Conservation (phyloP, 2,329 filamentous ascomycete genomes). For the Dactylonectria estremocensis region DNA sequence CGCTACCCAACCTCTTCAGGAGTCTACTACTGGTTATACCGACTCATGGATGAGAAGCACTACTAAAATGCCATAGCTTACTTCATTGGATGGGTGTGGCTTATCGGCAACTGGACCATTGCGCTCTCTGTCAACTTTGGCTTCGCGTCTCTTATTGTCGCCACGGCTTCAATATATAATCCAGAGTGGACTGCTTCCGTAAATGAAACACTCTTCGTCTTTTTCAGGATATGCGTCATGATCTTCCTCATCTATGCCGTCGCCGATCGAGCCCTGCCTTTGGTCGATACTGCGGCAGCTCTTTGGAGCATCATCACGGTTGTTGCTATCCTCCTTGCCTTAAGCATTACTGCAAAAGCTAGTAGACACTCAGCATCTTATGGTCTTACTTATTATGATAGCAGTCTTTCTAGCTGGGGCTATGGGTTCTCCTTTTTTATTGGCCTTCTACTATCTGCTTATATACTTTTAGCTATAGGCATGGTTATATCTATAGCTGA, state of each 20-base stretch:
- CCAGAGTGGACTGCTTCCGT: slow-evolving; percentile 68
- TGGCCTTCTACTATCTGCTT: slow-evolving; percentile 62
- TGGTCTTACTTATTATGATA: too few relatives aligned
- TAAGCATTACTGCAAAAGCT: slow-evolving; percentile 72
- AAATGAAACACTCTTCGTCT: slow-evolving; percentile 82
- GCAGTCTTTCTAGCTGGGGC: too few relatives aligned
- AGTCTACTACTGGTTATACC: too few relatives aligned
- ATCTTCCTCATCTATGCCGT: too few relatives aligned
- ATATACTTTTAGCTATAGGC: slow-evolving; percentile 61
- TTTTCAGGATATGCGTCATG: slow-evolving; percentile 74
- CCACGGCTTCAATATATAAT: slow-evolving; percentile 74
- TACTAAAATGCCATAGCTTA: slow-evolving; percentile 75
- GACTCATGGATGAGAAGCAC: too few relatives aligned
- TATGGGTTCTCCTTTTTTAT: too few relatives aligned
- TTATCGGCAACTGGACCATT: slow-evolving; percentile 78
- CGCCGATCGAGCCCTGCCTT: too few relatives aligned
- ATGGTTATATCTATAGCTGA: slow-evolving; percentile 67
- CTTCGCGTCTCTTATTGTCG: slow-evolving; percentile 76
- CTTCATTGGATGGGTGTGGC: slow-evolving; percentile 80
- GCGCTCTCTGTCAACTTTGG: too few relatives aligned
- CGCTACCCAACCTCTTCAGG: too few relatives aligned
- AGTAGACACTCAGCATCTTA: too few relatives aligned
- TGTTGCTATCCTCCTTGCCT: slow-evolving; percentile 76
- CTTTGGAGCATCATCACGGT: slow-evolving; percentile 81
- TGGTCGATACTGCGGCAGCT: too few relatives aligned